Percentiles rank a stretch among this genome's conserved stretches.
Conservation (phyloP, 257 asterid species). For the Ilex aquifolium region DNA sequence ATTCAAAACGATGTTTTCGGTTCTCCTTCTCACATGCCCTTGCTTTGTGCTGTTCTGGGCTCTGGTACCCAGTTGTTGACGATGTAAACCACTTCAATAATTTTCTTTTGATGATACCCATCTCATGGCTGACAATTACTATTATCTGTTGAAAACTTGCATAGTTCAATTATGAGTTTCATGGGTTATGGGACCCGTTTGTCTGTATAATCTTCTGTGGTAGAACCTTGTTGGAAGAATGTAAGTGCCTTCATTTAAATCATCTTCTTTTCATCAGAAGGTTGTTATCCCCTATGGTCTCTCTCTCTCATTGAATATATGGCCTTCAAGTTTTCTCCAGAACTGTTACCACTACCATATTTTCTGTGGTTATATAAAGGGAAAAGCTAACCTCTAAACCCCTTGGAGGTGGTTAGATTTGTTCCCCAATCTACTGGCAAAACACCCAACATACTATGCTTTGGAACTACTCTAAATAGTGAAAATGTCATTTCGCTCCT, state of each 20-base stretch:
- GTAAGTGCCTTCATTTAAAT: neutral
- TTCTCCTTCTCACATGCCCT: conserved; percentile 54
- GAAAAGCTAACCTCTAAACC: too few species aligned
- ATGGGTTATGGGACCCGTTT: neutral
- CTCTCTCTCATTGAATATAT: too few species aligned
- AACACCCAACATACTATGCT: too few species aligned
- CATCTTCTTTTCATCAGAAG: neutral
- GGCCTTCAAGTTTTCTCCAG: too few species aligned
- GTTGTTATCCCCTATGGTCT: too few species aligned
- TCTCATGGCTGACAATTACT: neutral
- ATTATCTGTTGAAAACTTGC: neutral
- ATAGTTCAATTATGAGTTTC: neutral
- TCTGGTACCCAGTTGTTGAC: conserved; percentile 68
- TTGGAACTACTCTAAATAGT: too few species aligned
- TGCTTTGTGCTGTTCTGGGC: conserved; percentile 73
- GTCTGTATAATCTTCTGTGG: neutral
- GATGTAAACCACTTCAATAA: conserved; percentile 38
- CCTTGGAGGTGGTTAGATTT: too few species aligned
- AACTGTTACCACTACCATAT: too few species aligned
- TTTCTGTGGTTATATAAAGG: too few species aligned
- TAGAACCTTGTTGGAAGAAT: too few species aligned
- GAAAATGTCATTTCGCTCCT: too few species aligned
- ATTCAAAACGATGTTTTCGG: conserved; percentile 63
- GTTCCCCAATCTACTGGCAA: too few species aligned
- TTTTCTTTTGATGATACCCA: conserved; percentile 1